These are phyloP conservation scores for Aquanectria penicillioides DNA, from an alignment of 2,329 filamentous ascomycete species.

Conservation along the genomic window DNA sequence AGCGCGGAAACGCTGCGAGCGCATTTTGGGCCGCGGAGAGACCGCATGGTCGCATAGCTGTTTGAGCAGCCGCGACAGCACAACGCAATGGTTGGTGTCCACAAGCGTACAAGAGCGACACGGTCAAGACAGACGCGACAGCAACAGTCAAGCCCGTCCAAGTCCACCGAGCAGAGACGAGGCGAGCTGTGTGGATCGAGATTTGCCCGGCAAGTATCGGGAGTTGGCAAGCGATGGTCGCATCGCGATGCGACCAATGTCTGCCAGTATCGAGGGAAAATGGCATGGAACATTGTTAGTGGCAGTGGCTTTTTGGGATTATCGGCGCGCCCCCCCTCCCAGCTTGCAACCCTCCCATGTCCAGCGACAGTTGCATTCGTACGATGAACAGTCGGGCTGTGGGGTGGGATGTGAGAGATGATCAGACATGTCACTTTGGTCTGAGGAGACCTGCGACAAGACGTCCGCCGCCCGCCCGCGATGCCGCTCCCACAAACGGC, in stretches of 20 bases:
- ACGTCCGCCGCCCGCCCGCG: neutral
- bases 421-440: conserved; percentile 22
- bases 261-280: no score
- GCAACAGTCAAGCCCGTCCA: neutral
- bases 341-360: neutral
- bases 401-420: conserved; percentile 1
- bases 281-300: no score
- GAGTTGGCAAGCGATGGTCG: neutral
- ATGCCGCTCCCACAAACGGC: conserved; percentile 6
- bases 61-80: neutral
- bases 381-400: neutral
- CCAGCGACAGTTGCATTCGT: conserved; percentile 11
- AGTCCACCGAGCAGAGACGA: no score
- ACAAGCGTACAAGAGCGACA: conserved; percentile 4
- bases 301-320: no score
- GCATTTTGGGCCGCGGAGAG: neutral
- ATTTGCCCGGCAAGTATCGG: neutral
- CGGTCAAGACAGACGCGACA: neutral
- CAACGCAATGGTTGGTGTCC: conserved; percentile 1
- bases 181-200: conserved; percentile 18
- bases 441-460: neutral
- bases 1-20: neutral
- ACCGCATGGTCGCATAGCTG: conserved; percentile 7
- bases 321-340: neutral
- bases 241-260: neutral